These are phyloP conservation scores for Aureoboletus auriporus DNA, from an alignment of 768 basidiomycete genomes.

Conservation along the genomic window DNA sequence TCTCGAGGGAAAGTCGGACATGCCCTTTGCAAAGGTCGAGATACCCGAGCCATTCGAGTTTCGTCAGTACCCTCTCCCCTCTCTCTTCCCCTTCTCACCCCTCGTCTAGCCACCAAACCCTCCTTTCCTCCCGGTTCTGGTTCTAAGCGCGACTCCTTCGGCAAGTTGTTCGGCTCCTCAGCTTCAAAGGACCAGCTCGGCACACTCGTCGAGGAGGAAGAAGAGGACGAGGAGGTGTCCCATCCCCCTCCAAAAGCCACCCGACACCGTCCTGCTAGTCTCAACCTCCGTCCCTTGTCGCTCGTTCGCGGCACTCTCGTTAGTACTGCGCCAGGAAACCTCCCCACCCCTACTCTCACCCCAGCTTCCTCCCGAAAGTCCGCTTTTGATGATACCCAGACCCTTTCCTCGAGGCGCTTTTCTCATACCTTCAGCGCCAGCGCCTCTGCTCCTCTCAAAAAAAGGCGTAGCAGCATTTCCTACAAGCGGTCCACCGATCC, in stretches of 20 bases:
- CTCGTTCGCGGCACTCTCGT: constrained; percentile 53
- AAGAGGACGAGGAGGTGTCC: constrained; percentile 78
- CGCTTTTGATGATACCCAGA: constrained; percentile 10
- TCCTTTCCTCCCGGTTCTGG: constrained; percentile 51
- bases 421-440: constrained; percentile 24
- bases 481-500: constrained; percentile 53
- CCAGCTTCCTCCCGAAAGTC: constrained; percentile 28
- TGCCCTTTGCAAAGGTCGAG: constrained; percentile 71
- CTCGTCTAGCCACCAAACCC: constrained; percentile 51
- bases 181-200: constrained; percentile 73
- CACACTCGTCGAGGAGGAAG: constrained; percentile 82
- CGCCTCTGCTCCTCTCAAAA: constrained; percentile 25
- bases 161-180: constrained; percentile 57
- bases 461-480: constrained; percentile 67
- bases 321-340: constrained; percentile 30
- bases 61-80: constrained; percentile 42
- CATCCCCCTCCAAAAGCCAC: constrained; percentile 36
- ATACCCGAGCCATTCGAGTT: constrained; percentile 75
- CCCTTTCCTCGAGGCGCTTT: constrained; percentile 21
- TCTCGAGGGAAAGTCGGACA: constrained; percentile 78
- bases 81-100: constrained; percentile 4
- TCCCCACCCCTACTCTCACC: constrained; percentile 54
- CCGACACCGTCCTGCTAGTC: constrained; percentile 63
- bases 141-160: constrained; percentile 77
- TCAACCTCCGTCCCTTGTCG: constrained; percentile 68